Evolutionary conservation across 768 basidiomycete species (phyloP), one percentile per base, ranked within the genome.

Genomic region (Tylopilus plumbeoviolaceoides): DNA sequence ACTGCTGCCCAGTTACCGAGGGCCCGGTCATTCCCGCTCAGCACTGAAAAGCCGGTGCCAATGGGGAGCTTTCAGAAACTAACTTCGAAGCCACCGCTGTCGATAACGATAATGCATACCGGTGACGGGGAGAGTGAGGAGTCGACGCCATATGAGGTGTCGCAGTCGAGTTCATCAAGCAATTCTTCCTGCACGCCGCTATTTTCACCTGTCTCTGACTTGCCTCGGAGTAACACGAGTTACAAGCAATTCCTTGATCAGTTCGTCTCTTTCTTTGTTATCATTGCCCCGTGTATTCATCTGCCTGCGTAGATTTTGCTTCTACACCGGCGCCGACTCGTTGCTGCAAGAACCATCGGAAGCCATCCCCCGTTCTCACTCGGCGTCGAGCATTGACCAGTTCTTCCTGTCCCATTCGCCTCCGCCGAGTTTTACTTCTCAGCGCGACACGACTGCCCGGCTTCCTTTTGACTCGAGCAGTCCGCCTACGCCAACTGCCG

Each of bases 181-280:
- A 73, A 77, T 12, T 75, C 77, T 25, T 78, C 78, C 18, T 59
- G 68, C 48, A 74, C 77, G 28, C 67, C 72, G 4, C 71, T 75
- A 15, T 66, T 73, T 2, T 77, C 79, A 21, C 76, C 78, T 12
- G 64, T 65, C 5, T 72, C 73, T 35, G 63, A 63, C 44, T 41
- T 39, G 27, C 38, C 46, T 10, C 55, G 56, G 39, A 56, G 45
- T 35, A 62, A 75, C 21, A 75, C 77, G 55, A 74, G 75, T 56
- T 88, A 89, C 63, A 75, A 73, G 54, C 76, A 80, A 53, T 82
- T 90, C 54, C 64, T 90, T 53, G 80, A 81, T 68, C 82, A 75
- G 87, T 87, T 59, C 43, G 82, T 75, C 15, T 28, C 14, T 30
- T 44, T 40, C 1, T 2, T n/a, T 25, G n/a, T 39, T n/a, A 27